phyloP scores from a whole-genome alignment of 1,284 basidiomycete genomes.

The Uromyces viciae-fabae region DNA sequence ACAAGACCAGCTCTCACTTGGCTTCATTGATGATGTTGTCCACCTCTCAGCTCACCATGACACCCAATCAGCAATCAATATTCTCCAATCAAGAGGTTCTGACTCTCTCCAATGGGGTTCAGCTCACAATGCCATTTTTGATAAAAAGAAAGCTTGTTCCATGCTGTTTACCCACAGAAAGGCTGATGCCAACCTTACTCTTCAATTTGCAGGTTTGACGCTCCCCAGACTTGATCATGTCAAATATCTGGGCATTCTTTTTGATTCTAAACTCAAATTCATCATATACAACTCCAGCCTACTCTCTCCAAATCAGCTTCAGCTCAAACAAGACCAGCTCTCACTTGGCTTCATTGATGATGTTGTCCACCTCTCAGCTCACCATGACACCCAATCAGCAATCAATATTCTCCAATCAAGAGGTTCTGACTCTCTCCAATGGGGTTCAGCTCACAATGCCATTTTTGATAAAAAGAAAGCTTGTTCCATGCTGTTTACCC shows the following conservation, averaged over 20 bases:
- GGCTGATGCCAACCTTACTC: not conserved
- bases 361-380: not conserved
- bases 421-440: not conserved
- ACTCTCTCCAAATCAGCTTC: not conserved
- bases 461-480: constrained; percentile 37
- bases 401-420: not conserved
- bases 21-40: not conserved
- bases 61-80: not conserved
- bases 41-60: not conserved
- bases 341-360: constrained; percentile 26
- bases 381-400: not conserved
- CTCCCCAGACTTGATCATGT: not conserved
- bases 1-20: not conserved
- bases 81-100: not conserved
- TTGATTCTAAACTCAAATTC: not conserved
- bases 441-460: not conserved
- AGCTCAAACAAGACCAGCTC: not conserved
- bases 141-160: not conserved
- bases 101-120: not conserved
- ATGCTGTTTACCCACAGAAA: not conserved
- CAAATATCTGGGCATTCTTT: not conserved
- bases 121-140: not conserved
- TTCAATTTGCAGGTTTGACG: not conserved
- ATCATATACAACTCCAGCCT: not conserved
- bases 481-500: not conserved